Base-by-base conservation (phyloP, 2,329 filamentous ascomycete species). In the Trichoderma harzianum region DNA sequence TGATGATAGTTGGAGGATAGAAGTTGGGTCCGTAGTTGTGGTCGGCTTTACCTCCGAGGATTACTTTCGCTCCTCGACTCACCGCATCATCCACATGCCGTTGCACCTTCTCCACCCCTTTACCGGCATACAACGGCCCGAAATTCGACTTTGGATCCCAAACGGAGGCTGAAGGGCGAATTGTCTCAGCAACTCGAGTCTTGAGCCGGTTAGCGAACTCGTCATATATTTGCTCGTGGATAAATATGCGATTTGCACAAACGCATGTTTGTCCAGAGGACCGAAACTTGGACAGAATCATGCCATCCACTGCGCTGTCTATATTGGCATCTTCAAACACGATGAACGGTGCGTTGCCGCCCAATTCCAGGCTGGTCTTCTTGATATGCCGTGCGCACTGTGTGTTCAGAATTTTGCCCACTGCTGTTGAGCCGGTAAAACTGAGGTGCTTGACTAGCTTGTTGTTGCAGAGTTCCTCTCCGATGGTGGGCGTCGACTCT, bases 221-320 rank as follows among this genome's bases (percentile, higher is more conserved):
- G 76, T 93, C 90, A 82, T 94, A 93, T 78, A 95, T 87, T 70
- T 87, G 89, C 57, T 86, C 84, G 80, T 95, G 92, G 5, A 95
- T 86, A 79, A 91, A 94, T 73, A 95, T 87, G 21, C 92, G 86
- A 82, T 95, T 95, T 7, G 92, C 91, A 78, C 91, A 93, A 16
- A 97, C 94, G 80, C 95, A 98, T 0, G 94, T 97, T 85, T 98
- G 95, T 39, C 95, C 95, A 0, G 92, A 95, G 30, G 90, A 92
- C 71, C 94, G 91, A 88, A 97, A 97, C 82, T 97, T 98, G 78
- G 89, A 93, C 24, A 90, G 83, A 66, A 16, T 43, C 24, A 26
- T 83, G 78, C 74, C 86, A 82, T 66, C 82, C 73, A 94, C 90
- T 2, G 92, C 92, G 11, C 82, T 80, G 60, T 93, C 90, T 12